Base-by-base conservation (phyloP, 352 stramenopile genomes). In the Phytophthora cryptogea region DNA sequence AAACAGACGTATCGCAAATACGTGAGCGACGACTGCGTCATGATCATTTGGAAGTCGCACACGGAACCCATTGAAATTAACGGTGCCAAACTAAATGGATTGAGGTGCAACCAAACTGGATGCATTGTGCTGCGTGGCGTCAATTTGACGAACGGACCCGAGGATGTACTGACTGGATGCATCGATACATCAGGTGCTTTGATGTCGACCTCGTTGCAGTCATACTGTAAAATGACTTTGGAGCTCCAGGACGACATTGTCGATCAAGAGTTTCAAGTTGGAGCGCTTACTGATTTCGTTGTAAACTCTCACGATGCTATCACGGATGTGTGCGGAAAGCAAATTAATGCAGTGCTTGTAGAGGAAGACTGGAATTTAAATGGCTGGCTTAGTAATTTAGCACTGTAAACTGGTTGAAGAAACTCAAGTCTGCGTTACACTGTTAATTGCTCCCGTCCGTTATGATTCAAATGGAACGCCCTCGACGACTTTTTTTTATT, bases 171-270 rank as follows among this genome's bases (percentile, higher is more conserved):
- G 28, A 20, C 32, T 59, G 42, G 17, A 5, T 20, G 32, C 16
- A 32, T 52, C 7, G 27, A 46, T 40, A 52, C 46, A 7, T 70
- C 61, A 4, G 45, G 31, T 1, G 20, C 26, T 13, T 54, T 75
- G 41, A 55, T 63, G 42, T 71, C 56, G 3, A 78, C 78, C n/a
- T 65, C 66, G 1, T 51, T 86, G 45, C 78, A 86, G 59, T 81
- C 76, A 31, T 86, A 70, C 53, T 76, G 74, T 37, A 78, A 78
- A 31, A 78, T 77, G 41, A 72, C 63, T 1, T 48, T 80, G 30
- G 66, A 82, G 26, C 57, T 88, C 13, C 67, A 84, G 42, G 69
- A 83, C 16, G 68, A 85, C 37, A 75, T 86, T 30, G 63, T 52
- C 16, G 73, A 88, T 63, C 63, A 79, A 51, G 67, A 78, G 14